phyloP scores from a whole-genome alignment of 495 filamentous ascomycete species.

The Emericellopsis terricola region DNA sequence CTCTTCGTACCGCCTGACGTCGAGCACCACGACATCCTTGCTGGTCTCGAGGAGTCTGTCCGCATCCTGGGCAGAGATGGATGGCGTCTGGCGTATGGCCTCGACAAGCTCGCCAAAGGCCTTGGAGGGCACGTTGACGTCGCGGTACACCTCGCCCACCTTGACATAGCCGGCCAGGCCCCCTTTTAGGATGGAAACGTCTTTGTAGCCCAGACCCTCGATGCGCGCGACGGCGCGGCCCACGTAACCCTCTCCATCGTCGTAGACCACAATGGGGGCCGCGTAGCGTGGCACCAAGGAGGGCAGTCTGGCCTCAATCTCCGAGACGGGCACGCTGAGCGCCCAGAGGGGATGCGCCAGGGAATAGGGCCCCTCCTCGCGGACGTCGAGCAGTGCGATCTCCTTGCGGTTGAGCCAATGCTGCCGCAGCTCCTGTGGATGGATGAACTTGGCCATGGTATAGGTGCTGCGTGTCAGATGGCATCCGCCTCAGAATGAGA shows the following conservation, averaged over 20 bases:
- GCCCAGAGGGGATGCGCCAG: background rate
- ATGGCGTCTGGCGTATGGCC: background rate
- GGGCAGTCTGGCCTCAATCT: background rate
- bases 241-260: background rate
- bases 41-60: background rate
- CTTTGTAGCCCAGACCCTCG: background rate
- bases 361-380: background rate
- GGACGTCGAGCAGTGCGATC: background rate
- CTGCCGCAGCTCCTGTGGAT: background rate
- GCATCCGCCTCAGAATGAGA: too few species aligned
- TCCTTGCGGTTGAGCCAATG: background rate
- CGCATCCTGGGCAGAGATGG: background rate
- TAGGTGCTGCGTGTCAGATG: too few species aligned
- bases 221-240: background rate
- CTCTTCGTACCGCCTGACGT: background rate
- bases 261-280: background rate
- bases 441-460: background rate
- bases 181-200: background rate
- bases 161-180: background rate
- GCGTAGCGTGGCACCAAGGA: background rate
- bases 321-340: background rate
- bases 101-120: background rate
- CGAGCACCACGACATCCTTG: background rate
- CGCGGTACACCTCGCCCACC: background rate
- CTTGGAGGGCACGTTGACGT: background rate